These are phyloP conservation scores for Bullera alba DNA, from an alignment of 768 basidiomycete species.

Conservation along the genomic window DNA sequence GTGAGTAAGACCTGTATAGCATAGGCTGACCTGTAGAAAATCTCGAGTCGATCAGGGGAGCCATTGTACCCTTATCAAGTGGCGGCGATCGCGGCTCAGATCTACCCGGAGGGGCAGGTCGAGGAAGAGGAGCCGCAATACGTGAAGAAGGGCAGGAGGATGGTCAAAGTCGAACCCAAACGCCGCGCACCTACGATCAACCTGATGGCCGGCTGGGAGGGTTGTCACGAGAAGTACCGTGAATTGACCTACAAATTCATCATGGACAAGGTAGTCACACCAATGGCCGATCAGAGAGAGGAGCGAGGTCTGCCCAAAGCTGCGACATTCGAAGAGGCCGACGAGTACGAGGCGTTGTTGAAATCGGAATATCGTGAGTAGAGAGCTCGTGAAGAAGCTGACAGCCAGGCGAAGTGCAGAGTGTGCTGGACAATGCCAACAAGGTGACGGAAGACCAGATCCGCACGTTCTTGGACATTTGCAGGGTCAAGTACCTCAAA, in stretches of 20 bases:
- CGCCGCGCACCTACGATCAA: slow-evolving; percentile 2
- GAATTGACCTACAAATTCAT: slow-evolving; percentile 57
- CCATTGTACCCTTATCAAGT: slow-evolving; percentile 83
- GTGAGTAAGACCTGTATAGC: slow-evolving; percentile 49
- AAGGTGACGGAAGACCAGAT: slow-evolving; percentile 83
- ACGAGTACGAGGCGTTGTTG: slow-evolving; percentile 66
- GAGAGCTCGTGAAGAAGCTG: neutral
- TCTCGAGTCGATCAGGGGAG: slow-evolving; percentile 56
- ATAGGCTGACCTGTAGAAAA: slow-evolving; percentile 51
- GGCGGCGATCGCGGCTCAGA: slow-evolving; percentile 54
- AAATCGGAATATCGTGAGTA: slow-evolving; percentile 63
- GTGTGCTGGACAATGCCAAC: slow-evolving; percentile 74
- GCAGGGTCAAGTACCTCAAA: slow-evolving; percentile 85
- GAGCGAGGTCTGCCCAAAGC: slow-evolving; percentile 78
- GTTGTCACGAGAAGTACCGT: slow-evolving; percentile 41
- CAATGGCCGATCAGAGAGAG: slow-evolving; percentile 61
- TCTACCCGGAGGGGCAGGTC: slow-evolving; percentile 28
- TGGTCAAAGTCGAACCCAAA: slow-evolving; percentile 53
- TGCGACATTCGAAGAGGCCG: slow-evolving; percentile 54
- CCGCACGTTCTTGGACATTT: slow-evolving; percentile 69
- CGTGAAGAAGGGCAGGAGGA: slow-evolving; percentile 13
- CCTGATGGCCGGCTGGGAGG: slow-evolving; percentile 27
- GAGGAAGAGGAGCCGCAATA: slow-evolving; percentile 50
- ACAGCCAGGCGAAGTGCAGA: slow-evolving; percentile 14
- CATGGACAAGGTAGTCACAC: slow-evolving; percentile 57